phyloP scores from a whole-genome alignment of 129 eudicot genomes.

The Helichrysum umbraculigerum region DNA sequence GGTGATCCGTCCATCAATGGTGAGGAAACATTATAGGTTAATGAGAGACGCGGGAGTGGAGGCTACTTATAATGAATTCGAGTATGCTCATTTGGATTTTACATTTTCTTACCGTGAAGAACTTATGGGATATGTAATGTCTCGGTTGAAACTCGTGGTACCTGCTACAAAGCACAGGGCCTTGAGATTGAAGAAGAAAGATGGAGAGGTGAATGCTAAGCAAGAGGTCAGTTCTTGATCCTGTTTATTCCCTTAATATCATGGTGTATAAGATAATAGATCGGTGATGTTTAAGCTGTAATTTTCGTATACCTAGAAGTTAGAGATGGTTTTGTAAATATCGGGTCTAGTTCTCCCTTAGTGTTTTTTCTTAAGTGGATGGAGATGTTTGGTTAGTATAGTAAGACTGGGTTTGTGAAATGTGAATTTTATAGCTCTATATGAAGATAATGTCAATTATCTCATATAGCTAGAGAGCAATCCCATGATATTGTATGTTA shows the following conservation, averaged over 20 bases:
- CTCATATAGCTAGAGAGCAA: not conserved
- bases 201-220: conserved; percentile 25
- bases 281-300: conserved; percentile 21
- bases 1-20: conserved; percentile 90
- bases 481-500: conserved; percentile 14
- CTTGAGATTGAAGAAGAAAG: conserved; percentile 50
- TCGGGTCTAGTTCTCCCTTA: conserved; percentile 26
- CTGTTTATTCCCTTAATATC: not conserved
- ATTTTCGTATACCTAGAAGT: conserved; percentile 6
- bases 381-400: conserved; percentile 7
- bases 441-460: conserved; percentile 8
- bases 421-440: conserved; percentile 22
- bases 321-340: conserved; percentile 23
- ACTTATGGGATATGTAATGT: conserved; percentile 87
- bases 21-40: conserved; percentile 63
- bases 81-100: conserved; percentile 91
- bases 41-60: conserved; percentile 77
- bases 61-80: conserved; percentile 74
- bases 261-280: conserved; percentile 16
- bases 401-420: conserved; percentile 13
- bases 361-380: conserved; percentile 19
- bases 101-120: conserved; percentile 91
- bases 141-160: conserved; percentile 64
- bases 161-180: conserved; percentile 43
- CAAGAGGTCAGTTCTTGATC: conserved; percentile 29